Evolutionary conservation across 495 filamentous ascomycete genomes (phyloP), one percentile per base, ranked within the genome.

Genomic region (Penicillium chermesinum): DNA sequence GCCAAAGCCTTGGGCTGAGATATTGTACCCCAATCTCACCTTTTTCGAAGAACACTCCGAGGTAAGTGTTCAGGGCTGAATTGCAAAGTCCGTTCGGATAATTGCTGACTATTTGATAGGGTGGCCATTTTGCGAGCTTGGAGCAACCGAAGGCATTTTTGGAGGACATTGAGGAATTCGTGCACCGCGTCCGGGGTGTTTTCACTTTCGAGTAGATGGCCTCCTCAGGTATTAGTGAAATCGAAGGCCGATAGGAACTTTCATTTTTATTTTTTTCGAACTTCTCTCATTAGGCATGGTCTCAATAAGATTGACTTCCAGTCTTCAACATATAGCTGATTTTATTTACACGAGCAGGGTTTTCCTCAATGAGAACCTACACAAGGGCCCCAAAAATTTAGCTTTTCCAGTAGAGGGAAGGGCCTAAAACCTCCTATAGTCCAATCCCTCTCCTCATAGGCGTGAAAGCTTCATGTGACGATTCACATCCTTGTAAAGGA

Each of bases 1-100:
- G 2, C 75, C 80, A 6, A 49, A 55, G 40, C 45, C 48, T 4
- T 79, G 72, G 75, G 70, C 67, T 2, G 64, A 61, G 51, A 59
- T 53, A 30, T 57, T 69, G n/a, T 58, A 58, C 8, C 49, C 49
- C 10, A 69, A 73, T 47, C 36, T 80, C 40, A 63, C 69, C 7
- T 71, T 61, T 38, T 75, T 55, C 42, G 53, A 57, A 7, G 50
- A 69, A 39, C 71, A 81, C 49, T 51, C 57, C 2, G 47, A 60
- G 35, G 79, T 58, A 21, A 54, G 44, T 47, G 20, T 12, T n/a
- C 20, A 30, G 25, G 10, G 4, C 25, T 30, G 25, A 30, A 30
- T 4, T 3, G 15, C 22, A n/a, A n/a, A n/a, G 15, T 38, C 14
- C 7, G 3, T 32, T 2, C 14, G 18, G 10, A 15, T 22, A 7